Evolutionary conservation across 164 flowering plant genomes (phyloP).

Genomic region (Platanus orientalis): DNA sequence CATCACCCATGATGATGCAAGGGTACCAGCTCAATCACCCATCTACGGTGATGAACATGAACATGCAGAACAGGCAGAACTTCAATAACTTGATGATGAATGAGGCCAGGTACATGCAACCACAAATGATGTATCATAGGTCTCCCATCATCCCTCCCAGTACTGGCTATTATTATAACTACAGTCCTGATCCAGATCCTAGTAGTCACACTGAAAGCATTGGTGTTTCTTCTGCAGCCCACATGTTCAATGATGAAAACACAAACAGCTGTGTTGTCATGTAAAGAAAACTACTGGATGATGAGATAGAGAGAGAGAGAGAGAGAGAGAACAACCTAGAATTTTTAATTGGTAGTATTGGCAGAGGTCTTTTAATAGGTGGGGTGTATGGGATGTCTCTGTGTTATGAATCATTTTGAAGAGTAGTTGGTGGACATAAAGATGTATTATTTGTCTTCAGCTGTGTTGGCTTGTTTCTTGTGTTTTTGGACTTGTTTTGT

Average conservation of each 20-base stretch:
- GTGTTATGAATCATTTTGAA: too few relatives aligned
- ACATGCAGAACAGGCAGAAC: constrained; percentile 17
- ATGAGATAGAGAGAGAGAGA: too few relatives aligned
- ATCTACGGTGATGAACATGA: background rate
- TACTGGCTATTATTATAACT: constrained; percentile 47
- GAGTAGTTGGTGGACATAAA: too few relatives aligned
- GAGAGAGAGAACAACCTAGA: too few relatives aligned
- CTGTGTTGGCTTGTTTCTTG: too few relatives aligned
- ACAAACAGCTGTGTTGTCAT: constrained; percentile 58
- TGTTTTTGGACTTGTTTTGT: too few relatives aligned
- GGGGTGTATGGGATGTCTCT: too few relatives aligned
- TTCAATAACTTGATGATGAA: background rate
- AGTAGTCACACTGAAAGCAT: constrained; percentile 15
- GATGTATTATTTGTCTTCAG: too few relatives aligned
- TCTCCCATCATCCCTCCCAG: constrained; percentile 44
- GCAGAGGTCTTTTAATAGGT: too few relatives aligned
- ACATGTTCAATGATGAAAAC: constrained; percentile 67
- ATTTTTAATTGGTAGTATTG: too few relatives aligned
- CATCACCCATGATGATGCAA: constrained; percentile 12
- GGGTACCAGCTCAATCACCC: constrained; percentile 11
- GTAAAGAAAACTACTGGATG: constrained; percentile 25
- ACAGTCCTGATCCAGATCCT: constrained; percentile 13
- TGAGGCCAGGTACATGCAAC: constrained; percentile 17
- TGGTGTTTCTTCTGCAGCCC: constrained; percentile 27
- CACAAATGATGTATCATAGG: constrained; percentile 73